phyloP scores from a whole-genome alignment of 768 basidiomycete species.

The Naganishia onofrii region DNA sequence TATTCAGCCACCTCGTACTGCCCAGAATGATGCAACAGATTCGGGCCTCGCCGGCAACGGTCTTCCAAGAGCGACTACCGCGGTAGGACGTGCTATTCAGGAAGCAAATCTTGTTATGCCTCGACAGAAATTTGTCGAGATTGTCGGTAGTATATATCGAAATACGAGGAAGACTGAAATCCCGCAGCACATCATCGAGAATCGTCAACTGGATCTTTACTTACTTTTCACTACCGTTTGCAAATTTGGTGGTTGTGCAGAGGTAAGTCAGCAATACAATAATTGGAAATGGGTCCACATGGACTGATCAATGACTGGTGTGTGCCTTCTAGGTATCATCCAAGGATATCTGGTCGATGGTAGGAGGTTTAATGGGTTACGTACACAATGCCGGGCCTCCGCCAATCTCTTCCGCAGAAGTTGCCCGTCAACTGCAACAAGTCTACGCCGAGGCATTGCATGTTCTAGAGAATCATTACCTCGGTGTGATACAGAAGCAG shows the following conservation, averaged over 20 bases:
- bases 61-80: conserved; percentile 7
- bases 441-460: conserved; percentile 22
- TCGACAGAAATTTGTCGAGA: conserved; percentile 15
- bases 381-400: conserved; percentile 24
- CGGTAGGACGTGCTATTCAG: neutral
- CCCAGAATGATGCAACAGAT: neutral
- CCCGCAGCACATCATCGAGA: conserved; percentile 20
- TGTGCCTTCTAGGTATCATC: conserved; percentile 10
- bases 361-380: conserved; percentile 27
- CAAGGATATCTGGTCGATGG: conserved; percentile 30
- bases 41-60: conserved; percentile 11
- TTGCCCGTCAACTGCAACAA: conserved; percentile 23
- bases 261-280: conserved; percentile 8
- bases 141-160: conserved; percentile 15
- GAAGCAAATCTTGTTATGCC: conserved; percentile 18
- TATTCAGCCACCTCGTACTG: neutral
- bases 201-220: conserved; percentile 23
- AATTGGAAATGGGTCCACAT: neutral
- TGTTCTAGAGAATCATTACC: conserved; percentile 9
- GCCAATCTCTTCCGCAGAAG: conserved; percentile 27
- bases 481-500: conserved; percentile 19
- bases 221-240: conserved; percentile 22
- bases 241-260: conserved; percentile 27
- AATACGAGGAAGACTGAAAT: conserved; percentile 7
- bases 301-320: neutral